phyloP scores from a whole-genome alignment of 2,329 filamentous ascomycete genomes.

The Hypoxylon sp. region DNA sequence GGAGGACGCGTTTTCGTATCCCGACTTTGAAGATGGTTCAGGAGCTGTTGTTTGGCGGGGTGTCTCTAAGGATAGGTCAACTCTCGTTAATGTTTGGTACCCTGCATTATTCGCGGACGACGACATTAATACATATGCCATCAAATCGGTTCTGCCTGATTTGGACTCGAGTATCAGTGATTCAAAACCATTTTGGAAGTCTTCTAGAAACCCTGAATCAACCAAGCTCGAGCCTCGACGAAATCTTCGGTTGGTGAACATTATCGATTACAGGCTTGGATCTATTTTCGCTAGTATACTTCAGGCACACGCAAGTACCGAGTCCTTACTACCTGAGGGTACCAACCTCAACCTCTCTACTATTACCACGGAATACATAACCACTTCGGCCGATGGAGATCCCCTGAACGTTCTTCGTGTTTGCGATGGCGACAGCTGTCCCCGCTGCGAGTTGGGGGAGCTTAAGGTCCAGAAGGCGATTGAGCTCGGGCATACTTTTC shows the following conservation, averaged over 20 bases:
- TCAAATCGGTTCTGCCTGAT: conserved; percentile 76
- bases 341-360: conserved; percentile 29
- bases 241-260: conserved; percentile 48
- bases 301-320: conserved; percentile 21
- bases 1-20: conserved; percentile 5
- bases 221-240: conserved; percentile 37
- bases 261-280: conserved; percentile 55
- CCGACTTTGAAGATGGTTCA: conserved; percentile 1
- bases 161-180: conserved; percentile 80
- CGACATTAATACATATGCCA: conserved; percentile 67
- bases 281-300: conserved; percentile 40
- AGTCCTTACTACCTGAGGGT: conserved; percentile 37
- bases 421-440: conserved; percentile 78
- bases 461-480: conserved; percentile 80
- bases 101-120: conserved; percentile 56
- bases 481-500: conserved; percentile 95
- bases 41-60: conserved; percentile 68
- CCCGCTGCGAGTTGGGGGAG: conserved; percentile 74
- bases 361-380: conserved; percentile 43
- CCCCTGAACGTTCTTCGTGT: conserved; percentile 76
- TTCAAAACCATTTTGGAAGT: conserved; percentile 67
- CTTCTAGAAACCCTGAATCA: conserved; percentile 52
- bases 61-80: conserved; percentile 76
- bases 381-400: conserved; percentile 47
- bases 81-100: conserved; percentile 79